phyloP scores from a whole-genome alignment of 495 filamentous ascomycete species.

The Tuber calosporum region DNA sequence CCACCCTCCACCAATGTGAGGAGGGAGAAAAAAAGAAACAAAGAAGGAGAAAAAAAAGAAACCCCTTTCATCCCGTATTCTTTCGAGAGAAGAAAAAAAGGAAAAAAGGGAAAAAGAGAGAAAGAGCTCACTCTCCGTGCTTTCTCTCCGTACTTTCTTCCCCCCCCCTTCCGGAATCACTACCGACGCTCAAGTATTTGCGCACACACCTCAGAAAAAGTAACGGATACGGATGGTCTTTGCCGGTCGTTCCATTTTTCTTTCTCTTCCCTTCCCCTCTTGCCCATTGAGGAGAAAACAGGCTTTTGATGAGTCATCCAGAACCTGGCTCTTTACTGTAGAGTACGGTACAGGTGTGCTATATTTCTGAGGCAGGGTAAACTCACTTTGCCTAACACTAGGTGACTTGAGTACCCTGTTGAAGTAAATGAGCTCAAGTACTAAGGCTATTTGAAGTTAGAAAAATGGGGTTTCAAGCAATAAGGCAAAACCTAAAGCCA shows the following conservation, averaged over 20 bases:
- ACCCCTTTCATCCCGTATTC: neutral
- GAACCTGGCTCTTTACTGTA: no score
- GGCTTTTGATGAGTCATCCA: constrained; percentile 3
- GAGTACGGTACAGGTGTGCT: no score
- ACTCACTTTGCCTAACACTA: no score
- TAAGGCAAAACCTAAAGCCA: no score
- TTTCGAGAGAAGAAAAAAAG: neutral
- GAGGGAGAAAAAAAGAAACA: neutral
- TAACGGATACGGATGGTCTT: neutral
- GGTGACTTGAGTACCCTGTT: no score
- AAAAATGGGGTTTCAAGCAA: no score
- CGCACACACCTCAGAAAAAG: neutral
- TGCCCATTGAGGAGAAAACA: neutral
- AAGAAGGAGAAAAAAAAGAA: neutral
- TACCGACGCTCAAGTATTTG: no score
- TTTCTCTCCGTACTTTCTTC: neutral
- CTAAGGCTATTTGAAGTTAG: no score
- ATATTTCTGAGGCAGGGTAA: no score
- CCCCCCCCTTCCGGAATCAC: neutral
- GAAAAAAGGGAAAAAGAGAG: neutral
- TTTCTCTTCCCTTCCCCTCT: neutral
- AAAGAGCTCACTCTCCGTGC: neutral
- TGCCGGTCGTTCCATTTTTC: neutral
- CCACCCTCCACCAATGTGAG: neutral
- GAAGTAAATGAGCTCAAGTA: no score